A percentile compares a stretch with the other conserved stretches of the same genome.
phyloP scores from a whole-genome alignment of 352 stramenopile species.

The Saprolegnia diclina region DNA sequence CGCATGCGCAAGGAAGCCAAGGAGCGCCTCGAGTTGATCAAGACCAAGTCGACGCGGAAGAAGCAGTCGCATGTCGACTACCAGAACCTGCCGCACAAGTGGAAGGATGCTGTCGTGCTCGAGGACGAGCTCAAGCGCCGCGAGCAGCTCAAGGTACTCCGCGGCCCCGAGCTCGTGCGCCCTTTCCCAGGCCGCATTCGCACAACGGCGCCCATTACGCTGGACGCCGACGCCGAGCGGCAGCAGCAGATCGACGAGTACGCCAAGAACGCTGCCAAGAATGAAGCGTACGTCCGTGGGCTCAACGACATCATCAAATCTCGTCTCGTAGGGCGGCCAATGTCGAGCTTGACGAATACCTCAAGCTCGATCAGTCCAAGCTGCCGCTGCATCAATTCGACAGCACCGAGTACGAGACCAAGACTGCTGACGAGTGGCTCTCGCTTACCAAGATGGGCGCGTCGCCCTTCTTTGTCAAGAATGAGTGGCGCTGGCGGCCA shows the following conservation, averaged over 20 bases:
- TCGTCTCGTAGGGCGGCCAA: conserved; percentile 7
- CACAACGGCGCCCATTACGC: conserved; percentile 27
- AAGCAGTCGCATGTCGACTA: conserved; percentile 61
- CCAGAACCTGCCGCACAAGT: conserved; percentile 80
- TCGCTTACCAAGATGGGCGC: conserved; percentile 35
- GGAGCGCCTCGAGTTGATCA: conserved; percentile 38
- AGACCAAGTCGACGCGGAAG: conserved; percentile 32
- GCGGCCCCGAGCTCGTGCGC: conserved; percentile 41
- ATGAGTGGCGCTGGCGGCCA: conserved; percentile 76
- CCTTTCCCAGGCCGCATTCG: conserved; percentile 55
- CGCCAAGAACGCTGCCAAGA: conserved; percentile 25
- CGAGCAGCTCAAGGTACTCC: conserved; percentile 51
- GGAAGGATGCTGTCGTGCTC: conserved; percentile 69
- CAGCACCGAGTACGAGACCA: conserved; percentile 76
- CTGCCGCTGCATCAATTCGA: conserved; percentile 89
- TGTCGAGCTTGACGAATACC: conserved; percentile 54
- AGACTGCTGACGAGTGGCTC: conserved; percentile 74
- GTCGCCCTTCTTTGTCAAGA: conserved; percentile 80
- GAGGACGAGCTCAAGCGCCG: conserved; percentile 50
- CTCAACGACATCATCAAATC: neutral
- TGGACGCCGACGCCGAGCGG: conserved; percentile 14
- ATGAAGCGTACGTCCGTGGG: neutral
- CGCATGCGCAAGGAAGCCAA: conserved; percentile 64
- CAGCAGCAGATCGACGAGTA: conserved; percentile 3
- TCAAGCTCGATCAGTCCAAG: conserved; percentile 88